These are phyloP conservation scores for Alternaria ventricosa DNA, from an alignment of 2,329 filamentous ascomycete genomes.

Conservation along the genomic window DNA sequence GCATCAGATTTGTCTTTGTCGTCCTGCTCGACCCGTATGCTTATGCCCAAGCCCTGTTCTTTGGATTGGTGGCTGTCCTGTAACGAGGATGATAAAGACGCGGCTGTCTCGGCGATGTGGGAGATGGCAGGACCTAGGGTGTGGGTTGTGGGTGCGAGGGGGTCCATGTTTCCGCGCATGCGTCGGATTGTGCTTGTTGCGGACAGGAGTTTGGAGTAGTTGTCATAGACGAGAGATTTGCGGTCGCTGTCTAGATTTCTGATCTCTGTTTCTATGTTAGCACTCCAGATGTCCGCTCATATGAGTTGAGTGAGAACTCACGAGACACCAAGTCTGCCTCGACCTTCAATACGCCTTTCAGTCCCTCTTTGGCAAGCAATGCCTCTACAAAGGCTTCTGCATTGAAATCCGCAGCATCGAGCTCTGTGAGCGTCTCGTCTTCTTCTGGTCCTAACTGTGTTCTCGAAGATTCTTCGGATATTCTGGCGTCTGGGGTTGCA, in stretches of 20 bases:
- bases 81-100: slow-evolving; percentile 49
- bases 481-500: slow-evolving; percentile 29
- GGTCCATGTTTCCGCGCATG: slow-evolving; percentile 84
- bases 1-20: slow-evolving; percentile 29
- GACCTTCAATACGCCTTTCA: slow-evolving; percentile 72
- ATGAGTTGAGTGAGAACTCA: slow-evolving; percentile 22
- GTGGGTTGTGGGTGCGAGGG: slow-evolving; percentile 74
- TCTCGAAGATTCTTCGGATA: slow-evolving; percentile 40
- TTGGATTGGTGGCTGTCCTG: slow-evolving; percentile 33
- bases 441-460: slow-evolving; percentile 49
- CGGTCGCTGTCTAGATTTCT: slow-evolving; percentile 91
- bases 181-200: slow-evolving; percentile 95
- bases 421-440: slow-evolving; percentile 68
- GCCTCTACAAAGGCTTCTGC: slow-evolving; percentile 70
- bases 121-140: slow-evolving; percentile 76
- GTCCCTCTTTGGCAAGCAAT: slow-evolving; percentile 66
- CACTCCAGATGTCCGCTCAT: background rate
- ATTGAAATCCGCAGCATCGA: slow-evolving; percentile 77
- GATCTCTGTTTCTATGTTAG: slow-evolving; percentile 64
- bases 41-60: slow-evolving; percentile 33
- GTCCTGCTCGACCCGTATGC: slow-evolving; percentile 31
- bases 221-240: slow-evolving; percentile 97
- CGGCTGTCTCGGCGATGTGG: slow-evolving; percentile 71
- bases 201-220: slow-evolving; percentile 95
- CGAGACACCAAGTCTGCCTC: slow-evolving; percentile 72